phyloP scores from a whole-genome alignment of 345 rosid species.

The Syzygium aqueum region DNA sequence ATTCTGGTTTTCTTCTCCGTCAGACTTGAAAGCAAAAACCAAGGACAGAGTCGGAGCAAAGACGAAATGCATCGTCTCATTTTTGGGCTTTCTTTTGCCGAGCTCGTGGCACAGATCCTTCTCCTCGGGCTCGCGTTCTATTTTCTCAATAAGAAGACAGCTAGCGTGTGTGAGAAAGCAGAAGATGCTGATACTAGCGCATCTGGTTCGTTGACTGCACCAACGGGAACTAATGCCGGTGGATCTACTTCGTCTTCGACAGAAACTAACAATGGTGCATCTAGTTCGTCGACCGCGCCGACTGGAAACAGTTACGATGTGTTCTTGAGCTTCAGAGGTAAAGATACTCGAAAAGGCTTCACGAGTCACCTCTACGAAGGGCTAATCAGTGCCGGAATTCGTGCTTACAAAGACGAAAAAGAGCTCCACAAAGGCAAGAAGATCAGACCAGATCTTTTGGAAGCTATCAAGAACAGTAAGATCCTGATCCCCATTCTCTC shows the following conservation, averaged over 20 bases:
- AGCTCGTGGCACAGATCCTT: too few species aligned
- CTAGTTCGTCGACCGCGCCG: neutral
- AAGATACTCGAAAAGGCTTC: fast-evolving
- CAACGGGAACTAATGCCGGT: neutral
- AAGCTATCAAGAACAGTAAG: neutral
- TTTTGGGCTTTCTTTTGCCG: too few species aligned
- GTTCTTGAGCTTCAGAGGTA: neutral
- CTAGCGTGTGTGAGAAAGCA: neutral
- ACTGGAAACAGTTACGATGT: neutral
- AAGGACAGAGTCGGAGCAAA: too few species aligned
- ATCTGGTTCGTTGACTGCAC: neutral
- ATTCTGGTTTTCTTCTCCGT: neutral
- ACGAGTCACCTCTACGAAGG: fast-evolving
- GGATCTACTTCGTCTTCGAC: neutral
- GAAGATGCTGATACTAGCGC: neutral
- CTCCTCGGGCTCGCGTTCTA: too few species aligned
- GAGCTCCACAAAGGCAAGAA: neutral
- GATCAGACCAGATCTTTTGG: neutral
- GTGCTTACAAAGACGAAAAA: neutral
- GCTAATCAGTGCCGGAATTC: neutral
- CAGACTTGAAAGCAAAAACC: too few species aligned
- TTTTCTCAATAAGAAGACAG: too few species aligned
- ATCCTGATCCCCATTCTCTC: too few species aligned
- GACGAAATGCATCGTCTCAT: neutral
- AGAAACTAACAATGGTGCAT: neutral